These are phyloP conservation scores for Cicer pinnatifidum DNA, from an alignment of 306 rosid genomes.

Conservation along the genomic window DNA sequence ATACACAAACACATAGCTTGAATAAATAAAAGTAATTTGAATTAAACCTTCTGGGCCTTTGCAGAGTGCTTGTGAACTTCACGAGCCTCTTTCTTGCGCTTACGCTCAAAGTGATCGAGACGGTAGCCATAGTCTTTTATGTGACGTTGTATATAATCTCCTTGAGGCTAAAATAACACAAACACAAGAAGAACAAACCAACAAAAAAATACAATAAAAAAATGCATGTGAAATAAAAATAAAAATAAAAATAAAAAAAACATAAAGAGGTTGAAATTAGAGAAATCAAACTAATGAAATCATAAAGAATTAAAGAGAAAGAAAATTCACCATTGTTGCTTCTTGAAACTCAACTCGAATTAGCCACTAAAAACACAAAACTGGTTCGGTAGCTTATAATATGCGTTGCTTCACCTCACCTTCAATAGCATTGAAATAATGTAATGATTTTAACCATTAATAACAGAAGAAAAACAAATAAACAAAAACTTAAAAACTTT, in stretches of 20 bases:
- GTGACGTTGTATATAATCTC: conserved; percentile 92
- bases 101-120: conserved; percentile 81
- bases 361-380: background rate
- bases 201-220: background rate
- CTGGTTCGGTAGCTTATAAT: background rate
- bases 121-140: conserved; percentile 86
- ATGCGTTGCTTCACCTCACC: background rate
- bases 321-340: background rate
- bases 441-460: background rate
- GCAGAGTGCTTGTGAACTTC: conserved; percentile 73
- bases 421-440: background rate
- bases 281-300: background rate
- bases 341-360: background rate
- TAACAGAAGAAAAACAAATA: background rate
- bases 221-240: background rate
- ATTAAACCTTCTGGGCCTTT: conserved; percentile 75
- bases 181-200: background rate
- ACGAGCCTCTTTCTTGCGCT: conserved; percentile 93
- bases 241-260: background rate
- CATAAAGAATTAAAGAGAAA: background rate
- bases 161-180: conserved; percentile 69
- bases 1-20: background rate
- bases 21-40: background rate
- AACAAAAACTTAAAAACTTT: background rate
- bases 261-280: background rate